These are phyloP conservation scores for Ogataea nonfermentans DNA, from an alignment of 805 yeast genomes.

Conservation along the genomic window DNA sequence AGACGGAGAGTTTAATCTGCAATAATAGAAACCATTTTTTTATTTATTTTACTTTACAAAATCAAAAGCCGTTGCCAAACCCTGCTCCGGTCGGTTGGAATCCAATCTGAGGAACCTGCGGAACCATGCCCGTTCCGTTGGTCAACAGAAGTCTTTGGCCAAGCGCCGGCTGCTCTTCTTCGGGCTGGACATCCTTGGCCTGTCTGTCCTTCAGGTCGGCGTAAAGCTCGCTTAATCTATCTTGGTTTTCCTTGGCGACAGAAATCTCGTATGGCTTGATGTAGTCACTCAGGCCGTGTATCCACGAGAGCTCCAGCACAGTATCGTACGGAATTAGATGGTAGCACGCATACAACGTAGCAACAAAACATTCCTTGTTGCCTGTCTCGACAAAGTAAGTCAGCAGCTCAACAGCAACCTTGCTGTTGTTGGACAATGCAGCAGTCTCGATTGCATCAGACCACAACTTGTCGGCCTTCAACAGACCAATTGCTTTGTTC, in stretches of 20 bases:
- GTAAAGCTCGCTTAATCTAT: slow-evolving; percentile 60
- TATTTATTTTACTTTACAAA: slow-evolving; percentile 6
- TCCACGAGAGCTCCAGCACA: slow-evolving; percentile 89
- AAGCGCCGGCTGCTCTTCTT: slow-evolving; percentile 44
- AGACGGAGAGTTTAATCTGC: slow-evolving; percentile 45
- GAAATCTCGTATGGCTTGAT: slow-evolving; percentile 92
- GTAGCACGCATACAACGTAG: slow-evolving; percentile 83
- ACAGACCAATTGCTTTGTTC: slow-evolving; percentile 80
- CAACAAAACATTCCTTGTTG: slow-evolving; percentile 92
- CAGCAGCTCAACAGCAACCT: slow-evolving; percentile 84
- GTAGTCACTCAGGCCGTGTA: slow-evolving; percentile 77
- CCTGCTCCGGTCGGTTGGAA: slow-evolving; percentile 72
- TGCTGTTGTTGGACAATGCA: slow-evolving; percentile 70
- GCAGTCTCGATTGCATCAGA: slow-evolving; percentile 92
- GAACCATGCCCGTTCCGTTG: slow-evolving; percentile 56
- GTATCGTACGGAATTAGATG: slow-evolving; percentile 75
- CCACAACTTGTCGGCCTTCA: slow-evolving; percentile 93
- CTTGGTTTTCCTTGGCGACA: slow-evolving; percentile 74
- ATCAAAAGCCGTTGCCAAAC: slow-evolving; percentile 49
- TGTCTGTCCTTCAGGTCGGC: slow-evolving; percentile 70
- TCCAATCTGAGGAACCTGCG: slow-evolving; percentile 46
- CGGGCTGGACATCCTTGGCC: slow-evolving; percentile 51
- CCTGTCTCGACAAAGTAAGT: slow-evolving; percentile 95
- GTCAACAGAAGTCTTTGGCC: slow-evolving; percentile 81
- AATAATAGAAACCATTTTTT: slow-evolving; percentile 2